Percentiles rank a stretch among this genome's conserved stretches.
These are phyloP conservation scores for Aspergillus eucalypticola DNA, from an alignment of 2,329 filamentous ascomycete genomes.

Conservation along the genomic window DNA sequence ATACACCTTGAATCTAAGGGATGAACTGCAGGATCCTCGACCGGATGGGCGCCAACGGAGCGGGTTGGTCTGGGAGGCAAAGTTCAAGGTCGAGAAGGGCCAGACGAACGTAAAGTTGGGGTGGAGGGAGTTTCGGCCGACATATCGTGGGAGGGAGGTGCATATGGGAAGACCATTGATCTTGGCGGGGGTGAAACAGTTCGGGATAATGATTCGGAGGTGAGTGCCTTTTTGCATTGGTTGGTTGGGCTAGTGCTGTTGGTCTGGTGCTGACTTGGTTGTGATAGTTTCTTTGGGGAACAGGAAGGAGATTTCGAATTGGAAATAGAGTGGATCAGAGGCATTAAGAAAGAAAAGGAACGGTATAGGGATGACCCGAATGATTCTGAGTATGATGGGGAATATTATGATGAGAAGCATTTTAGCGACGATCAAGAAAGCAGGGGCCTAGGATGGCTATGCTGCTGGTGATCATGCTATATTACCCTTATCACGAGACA, in stretches of 20 bases:
- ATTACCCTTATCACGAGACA: background rate
- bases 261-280: constrained; percentile 14
- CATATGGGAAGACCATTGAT: constrained; percentile 63
- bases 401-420: too few species aligned
- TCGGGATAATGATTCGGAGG: constrained; percentile 83
- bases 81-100: constrained; percentile 52
- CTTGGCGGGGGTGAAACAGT: constrained; percentile 60
- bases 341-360: constrained; percentile 29
- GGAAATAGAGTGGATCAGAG: constrained; percentile 57
- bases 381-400: background rate
- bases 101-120: constrained; percentile 54
- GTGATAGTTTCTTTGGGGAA: constrained; percentile 69
- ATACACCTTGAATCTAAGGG: constrained; percentile 76
- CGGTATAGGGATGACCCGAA: constrained; percentile 1
- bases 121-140: constrained; percentile 68
- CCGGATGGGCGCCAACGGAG: constrained; percentile 69
- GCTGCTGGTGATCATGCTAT: background rate
- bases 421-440: background rate
- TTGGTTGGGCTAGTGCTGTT: background rate
- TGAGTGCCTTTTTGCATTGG: constrained; percentile 37
- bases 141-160: constrained; percentile 69
- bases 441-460: background rate
- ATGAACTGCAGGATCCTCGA: constrained; percentile 59
- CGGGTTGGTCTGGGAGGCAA: constrained; percentile 71
- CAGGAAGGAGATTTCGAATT: constrained; percentile 70